These are phyloP conservation scores for Ustilago shanxiensis DNA, from an alignment of 1,284 basidiomycete genomes.

Conservation along the genomic window DNA sequence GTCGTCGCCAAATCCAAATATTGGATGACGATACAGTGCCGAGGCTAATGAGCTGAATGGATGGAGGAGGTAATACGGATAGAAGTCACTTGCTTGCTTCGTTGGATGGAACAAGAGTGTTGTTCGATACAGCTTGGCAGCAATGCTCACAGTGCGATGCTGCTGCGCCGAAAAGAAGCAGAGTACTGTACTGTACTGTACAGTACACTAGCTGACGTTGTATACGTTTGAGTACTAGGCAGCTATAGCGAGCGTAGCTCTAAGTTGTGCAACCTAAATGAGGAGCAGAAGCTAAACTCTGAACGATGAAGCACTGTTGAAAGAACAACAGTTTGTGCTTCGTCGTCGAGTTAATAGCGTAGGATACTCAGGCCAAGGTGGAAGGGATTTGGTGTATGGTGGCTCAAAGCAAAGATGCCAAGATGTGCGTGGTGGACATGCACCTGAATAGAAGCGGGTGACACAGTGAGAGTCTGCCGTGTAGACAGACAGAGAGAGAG, in stretches of 20 bases:
- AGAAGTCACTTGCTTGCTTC: not conserved
- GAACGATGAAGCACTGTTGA: conserved; percentile 3
- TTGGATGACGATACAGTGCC: not conserved
- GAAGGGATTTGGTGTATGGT: conserved; percentile 3
- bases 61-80: not conserved
- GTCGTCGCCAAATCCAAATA: not conserved
- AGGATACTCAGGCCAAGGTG: not conserved
- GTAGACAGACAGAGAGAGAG: not conserved
- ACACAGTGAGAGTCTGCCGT: not conserved
- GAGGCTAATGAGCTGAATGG: not conserved
- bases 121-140: no score
- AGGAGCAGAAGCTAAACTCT: not conserved
- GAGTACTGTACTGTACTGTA: no score
- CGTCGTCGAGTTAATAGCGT: not conserved
- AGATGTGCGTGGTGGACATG: conserved; percentile 16
- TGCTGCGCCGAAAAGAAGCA: no score
- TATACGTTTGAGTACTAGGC: not conserved
- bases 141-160: no score
- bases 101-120: no score
- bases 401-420: conserved; percentile 17
- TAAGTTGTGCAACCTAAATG: not conserved
- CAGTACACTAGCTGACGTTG: not conserved
- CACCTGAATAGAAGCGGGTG: not conserved
- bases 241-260: not conserved
- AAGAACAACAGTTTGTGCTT: not conserved